Base-by-base conservation (phyloP, 768 basidiomycete genomes). In the Hypsizygus marmoreus region DNA sequence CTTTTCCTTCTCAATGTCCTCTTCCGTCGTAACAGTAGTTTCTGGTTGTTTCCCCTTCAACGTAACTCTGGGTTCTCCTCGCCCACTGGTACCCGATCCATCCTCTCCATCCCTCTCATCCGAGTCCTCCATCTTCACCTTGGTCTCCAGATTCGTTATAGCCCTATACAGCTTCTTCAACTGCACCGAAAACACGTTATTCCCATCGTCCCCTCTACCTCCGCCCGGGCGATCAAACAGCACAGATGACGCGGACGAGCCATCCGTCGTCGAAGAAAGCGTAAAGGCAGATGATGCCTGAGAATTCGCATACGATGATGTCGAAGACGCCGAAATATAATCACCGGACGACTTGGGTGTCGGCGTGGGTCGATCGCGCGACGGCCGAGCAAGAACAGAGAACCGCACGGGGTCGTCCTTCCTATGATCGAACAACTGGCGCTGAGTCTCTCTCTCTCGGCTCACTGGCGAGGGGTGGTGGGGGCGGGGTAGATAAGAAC, bases 361-460 rank as follows among this genome's bases (percentile, higher is more conserved):
- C 6, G 81, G 79, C 0, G 71, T 54, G 0, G 77, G 73, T 5
- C 77, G 76, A 30, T 61, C 60, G 40, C 56, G 60, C 38, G 45
- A 49, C 35, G 84, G 76, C 31, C 83, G 78, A 4, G 80, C 70
- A 26, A 82, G 75, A 25, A 84, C 78, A 29, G 81, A 72, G 66
- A 98, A 98, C 9, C 87, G 80, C 24, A 93, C 80, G 0, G 97
- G 92, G 63, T 98, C 91, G 63, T 98, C 90, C 58, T 91, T 84
- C 29, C 89, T 77, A 48, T 89, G 91, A 60, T 98, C 93, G 47
- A 93, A 95, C 0, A 97, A 79, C 50, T 87, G 88, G 31, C 83
- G 69, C 6, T 75, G 63, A 3, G 73, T 54, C 20, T 65, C 65
- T 14, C 63, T 48, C 20, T 60, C 59, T 44, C 58, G 54, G 10